Percentiles rank a stretch among this genome's conserved stretches.
phyloP scores from a whole-genome alignment of 2,329 filamentous ascomycete species.

The Phyllosticta paracitricarpa region DNA sequence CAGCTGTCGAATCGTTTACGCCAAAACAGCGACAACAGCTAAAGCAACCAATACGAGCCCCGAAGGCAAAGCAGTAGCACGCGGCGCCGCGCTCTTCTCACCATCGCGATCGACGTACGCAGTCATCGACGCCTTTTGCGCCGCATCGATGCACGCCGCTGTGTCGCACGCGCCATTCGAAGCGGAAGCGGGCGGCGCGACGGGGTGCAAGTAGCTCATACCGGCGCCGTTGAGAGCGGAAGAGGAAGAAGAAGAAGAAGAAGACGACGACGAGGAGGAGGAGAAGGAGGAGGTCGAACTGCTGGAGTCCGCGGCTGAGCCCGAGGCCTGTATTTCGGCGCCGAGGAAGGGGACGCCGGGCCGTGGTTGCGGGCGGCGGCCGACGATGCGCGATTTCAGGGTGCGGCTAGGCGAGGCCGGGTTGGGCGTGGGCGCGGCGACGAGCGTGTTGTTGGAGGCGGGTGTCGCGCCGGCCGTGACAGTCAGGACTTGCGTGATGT shows the following conservation, averaged over 20 bases:
- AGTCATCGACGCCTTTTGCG: background rate
- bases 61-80: too few species aligned
- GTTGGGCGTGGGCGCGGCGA: background rate
- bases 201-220: background rate
- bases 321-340: background rate
- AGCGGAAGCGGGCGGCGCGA: background rate
- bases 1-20: too few species aligned
- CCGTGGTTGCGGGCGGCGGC: background rate
- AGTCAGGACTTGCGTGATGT: conserved; percentile 4
- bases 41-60: too few species aligned
- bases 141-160: background rate
- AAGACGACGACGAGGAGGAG: too few species aligned
- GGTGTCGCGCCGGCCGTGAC: background rate
- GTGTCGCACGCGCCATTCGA: background rate
- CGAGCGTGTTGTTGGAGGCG: background rate
- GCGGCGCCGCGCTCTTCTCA: background rate
- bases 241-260: background rate
- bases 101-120: background rate
- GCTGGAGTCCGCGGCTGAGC: too few species aligned
- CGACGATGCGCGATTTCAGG: background rate
- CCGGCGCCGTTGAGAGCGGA: background rate
- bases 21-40: too few species aligned
- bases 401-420: background rate
- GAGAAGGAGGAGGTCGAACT: too few species aligned
- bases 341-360: background rate